Evolutionary conservation across 371 early-diverging fungal genomes (phyloP).

Genomic region (Coemansia sp.): DNA sequence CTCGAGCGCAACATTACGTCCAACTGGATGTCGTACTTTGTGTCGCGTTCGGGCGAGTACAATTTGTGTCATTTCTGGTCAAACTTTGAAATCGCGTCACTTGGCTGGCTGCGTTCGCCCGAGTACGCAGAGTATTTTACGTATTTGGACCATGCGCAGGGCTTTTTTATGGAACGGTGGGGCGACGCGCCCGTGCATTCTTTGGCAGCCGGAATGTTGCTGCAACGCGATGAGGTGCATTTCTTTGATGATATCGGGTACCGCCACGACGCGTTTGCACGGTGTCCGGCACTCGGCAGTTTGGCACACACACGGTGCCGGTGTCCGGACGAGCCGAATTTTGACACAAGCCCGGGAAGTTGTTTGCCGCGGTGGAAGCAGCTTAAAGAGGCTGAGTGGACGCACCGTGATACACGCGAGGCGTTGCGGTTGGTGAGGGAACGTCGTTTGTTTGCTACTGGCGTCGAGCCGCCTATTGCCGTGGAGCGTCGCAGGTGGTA

Average conservation of each 20-base stretch:
- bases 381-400: slow-evolving; percentile 15
- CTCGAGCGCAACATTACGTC: slow-evolving; percentile 50
- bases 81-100: slow-evolving; percentile 92
- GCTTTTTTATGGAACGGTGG: slow-evolving; percentile 96
- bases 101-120: slow-evolving; percentile 58
- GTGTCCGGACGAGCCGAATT: slow-evolving; percentile 33
- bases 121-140: slow-evolving; percentile 61
- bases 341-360: slow-evolving; percentile 20
- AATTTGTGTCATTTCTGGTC: slow-evolving; percentile 94
- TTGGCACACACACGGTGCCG: slow-evolving; percentile 28
- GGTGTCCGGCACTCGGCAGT: slow-evolving; percentile 57
- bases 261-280: slow-evolving; percentile 65
- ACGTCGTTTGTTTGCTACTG: not conserved
- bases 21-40: slow-evolving; percentile 55
- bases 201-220: slow-evolving; percentile 79
- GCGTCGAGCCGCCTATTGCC: slow-evolving; percentile 19
- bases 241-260: slow-evolving; percentile 92
- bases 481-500: slow-evolving; percentile 41
- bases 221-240: slow-evolving; percentile 77
- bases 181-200: slow-evolving; percentile 97
- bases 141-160: slow-evolving; percentile 66
- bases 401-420: slow-evolving; percentile 22
- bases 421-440: slow-evolving; percentile 23
- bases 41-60: slow-evolving; percentile 53
- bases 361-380: slow-evolving; percentile 41